Percentiles rank a stretch among this genome's conserved stretches.
Conservation (phyloP, 2,329 filamentous ascomycete genomes). For the Knoxdaviesia capensis region DNA sequence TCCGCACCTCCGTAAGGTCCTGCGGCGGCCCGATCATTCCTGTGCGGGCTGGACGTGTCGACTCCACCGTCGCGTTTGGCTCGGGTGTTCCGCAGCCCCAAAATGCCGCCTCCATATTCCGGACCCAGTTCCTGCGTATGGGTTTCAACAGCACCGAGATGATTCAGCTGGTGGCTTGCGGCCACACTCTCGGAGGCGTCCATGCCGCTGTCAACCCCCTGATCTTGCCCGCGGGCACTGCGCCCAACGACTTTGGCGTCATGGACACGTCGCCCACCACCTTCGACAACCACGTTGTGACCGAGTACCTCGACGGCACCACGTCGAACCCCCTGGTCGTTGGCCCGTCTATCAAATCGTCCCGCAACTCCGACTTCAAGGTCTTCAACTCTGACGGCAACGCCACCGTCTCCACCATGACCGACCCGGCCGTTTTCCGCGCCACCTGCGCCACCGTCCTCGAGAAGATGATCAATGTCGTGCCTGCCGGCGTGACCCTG, state of each 20-base stretch:
- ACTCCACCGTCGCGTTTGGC: constrained; percentile 26
- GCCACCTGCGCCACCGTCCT: constrained; percentile 28
- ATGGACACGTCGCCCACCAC: constrained; percentile 25
- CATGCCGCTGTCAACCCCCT: constrained; percentile 31
- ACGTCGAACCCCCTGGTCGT: constrained; percentile 34
- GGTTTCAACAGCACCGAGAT: constrained; percentile 35
- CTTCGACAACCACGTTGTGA: constrained; percentile 37
- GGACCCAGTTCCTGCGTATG: constrained; percentile 34
- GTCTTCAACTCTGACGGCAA: constrained; percentile 36
- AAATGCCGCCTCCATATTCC: constrained; percentile 29
- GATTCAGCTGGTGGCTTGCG: constrained; percentile 39
- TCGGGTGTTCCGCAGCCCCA: constrained; percentile 35
- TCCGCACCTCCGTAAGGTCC: constrained; percentile 35
- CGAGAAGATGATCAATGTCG: constrained; percentile 41
- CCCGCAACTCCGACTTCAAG: constrained; percentile 31
- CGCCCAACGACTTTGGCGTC: constrained; percentile 19
- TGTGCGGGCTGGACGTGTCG: constrained; percentile 29
- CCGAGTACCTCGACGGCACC: constrained; percentile 32
- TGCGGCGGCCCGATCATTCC: constrained; percentile 37
- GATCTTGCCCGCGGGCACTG: constrained; percentile 24
- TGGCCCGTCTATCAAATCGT: constrained; percentile 22
- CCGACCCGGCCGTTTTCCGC: constrained; percentile 21
- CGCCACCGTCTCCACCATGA: constrained; percentile 28
- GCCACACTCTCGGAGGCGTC: constrained; percentile 40
- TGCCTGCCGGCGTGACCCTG: constrained; percentile 28